Evolutionary conservation across 257 asterid species (phyloP), one percentile per base, ranked within the genome.

Genomic region (Plantago major): DNA sequence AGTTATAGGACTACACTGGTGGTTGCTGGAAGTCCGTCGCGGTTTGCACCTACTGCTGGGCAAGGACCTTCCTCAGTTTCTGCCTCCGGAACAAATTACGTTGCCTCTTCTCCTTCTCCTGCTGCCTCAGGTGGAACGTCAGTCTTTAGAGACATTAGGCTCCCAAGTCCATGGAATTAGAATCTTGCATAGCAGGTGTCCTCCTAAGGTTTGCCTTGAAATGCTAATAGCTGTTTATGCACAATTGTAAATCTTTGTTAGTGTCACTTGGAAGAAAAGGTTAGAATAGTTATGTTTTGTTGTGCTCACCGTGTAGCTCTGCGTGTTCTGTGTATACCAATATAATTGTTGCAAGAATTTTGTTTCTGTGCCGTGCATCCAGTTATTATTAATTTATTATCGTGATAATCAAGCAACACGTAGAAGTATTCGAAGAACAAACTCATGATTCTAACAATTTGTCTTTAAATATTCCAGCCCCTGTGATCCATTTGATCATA

Each of bases 91-190:
- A 78, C 95, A 42, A 84, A 80, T 78, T 81, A 78, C 44, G 71
- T 77, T 45, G 67, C 87, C 19, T 91, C 98, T 43, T 84, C 98
- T 63, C 96, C 97, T 46, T 91, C 97, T 69, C 98, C 97, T 48
- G 95, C 90, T 4, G 95, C 97, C 70, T 88, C 95, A 14, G 93
- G 97, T 18, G 93, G 96, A 69, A 88, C 93, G 19, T 86, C 98
- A 10, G 84, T 75, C 56, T 84, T 86, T 38, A 76, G 90, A 71
- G 96, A 86, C 63, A 78, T 63, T 46, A 75, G 76, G 76, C 77
- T 82, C 49, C 78, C 86, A n/a, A 85, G 94, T 52, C 40, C 40
- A 33, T 33, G 40, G 40, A 33, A 33, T 46, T 11, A 46, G 13
- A 44, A n/a, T n/a, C 15, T 46, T 46, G 13, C 15, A n/a, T n/a